Evolutionary conservation across 1,284 basidiomycete genomes (phyloP).

Genomic region (Cryptococcus maquisensis): DNA sequence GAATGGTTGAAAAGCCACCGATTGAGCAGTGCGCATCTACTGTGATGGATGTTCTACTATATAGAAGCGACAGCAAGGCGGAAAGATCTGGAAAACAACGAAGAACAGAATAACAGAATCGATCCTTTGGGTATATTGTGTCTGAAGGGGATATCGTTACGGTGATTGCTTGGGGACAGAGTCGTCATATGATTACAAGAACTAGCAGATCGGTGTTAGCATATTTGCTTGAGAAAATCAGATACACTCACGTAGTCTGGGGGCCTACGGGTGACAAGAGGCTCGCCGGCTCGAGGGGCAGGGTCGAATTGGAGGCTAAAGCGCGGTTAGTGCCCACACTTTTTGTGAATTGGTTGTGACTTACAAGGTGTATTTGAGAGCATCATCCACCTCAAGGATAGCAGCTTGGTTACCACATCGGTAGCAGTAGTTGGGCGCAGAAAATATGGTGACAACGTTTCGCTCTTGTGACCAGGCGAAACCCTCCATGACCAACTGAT

Average conservation of each 20-base stretch:
- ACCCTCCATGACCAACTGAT: constrained; percentile 99
- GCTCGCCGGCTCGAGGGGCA: constrained; percentile 95
- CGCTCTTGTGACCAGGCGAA: constrained; percentile 91
- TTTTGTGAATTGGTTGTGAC: constrained; percentile 8
- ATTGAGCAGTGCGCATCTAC: no score
- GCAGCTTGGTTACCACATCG: constrained; percentile 99
- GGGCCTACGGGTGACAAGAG: constrained; percentile 94
- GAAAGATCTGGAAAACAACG: neutral
- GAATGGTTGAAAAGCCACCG: no score
- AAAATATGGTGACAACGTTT: constrained; percentile 99
- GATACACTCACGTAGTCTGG: constrained; percentile 77
- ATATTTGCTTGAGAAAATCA: neutral
- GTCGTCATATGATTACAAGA: constrained; percentile 1
- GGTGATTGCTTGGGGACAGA: neutral
- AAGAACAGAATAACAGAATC: neutral
- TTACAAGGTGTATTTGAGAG: constrained; percentile 53
- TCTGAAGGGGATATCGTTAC: neutral
- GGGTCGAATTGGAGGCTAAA: constrained; percentile 97
- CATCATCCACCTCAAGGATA: constrained; percentile 99
- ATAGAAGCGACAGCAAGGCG: no score
- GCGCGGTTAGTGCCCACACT: neutral
- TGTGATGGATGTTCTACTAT: no score
- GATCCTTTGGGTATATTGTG: constrained; percentile 1
- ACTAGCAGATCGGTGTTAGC: neutral
- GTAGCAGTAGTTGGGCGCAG: constrained; percentile 98